phyloP scores from a whole-genome alignment of 2,329 filamentous ascomycete species.

The Periconia macrospinosa region DNA sequence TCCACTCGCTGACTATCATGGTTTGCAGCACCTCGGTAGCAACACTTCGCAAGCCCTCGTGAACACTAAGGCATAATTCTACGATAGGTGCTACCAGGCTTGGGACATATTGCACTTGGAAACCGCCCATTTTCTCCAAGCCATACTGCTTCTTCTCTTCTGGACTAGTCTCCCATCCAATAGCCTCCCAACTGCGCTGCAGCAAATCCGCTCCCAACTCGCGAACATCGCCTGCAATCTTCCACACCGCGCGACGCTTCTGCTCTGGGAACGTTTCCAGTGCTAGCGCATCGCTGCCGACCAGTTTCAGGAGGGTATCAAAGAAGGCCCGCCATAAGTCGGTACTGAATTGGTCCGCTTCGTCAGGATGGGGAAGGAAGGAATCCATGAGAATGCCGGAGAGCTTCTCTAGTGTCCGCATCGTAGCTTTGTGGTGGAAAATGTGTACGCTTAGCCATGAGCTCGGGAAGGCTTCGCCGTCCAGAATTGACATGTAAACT shows the following conservation, averaged over 20 bases:
- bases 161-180: constrained; percentile 87
- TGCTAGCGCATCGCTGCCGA: constrained; percentile 84
- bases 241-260: constrained; percentile 95
- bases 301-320: constrained; percentile 81
- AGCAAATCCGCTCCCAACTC: constrained; percentile 88
- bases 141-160: constrained; percentile 81
- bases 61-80: constrained; percentile 91
- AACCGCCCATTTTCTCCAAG: constrained; percentile 84
- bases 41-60: constrained; percentile 85
- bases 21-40: constrained; percentile 93
- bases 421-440: constrained; percentile 86
- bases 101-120: constrained; percentile 97
- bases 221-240: constrained; percentile 94
- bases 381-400: constrained; percentile 77
- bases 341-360: constrained; percentile 89
- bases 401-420: constrained; percentile 82
- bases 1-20: constrained; percentile 99
- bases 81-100: constrained; percentile 88
- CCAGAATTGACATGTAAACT: constrained; percentile 85
- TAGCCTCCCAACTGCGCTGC: constrained; percentile 85
- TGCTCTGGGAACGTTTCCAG: constrained; percentile 97
- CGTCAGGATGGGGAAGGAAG: constrained; percentile 85
- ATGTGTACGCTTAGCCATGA: constrained; percentile 93
- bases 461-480: constrained; percentile 84
- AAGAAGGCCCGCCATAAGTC: constrained; percentile 95